Conservation (phyloP, 202 grass and related monocot genomes). For the Schoenoplectus triqueter region DNA sequence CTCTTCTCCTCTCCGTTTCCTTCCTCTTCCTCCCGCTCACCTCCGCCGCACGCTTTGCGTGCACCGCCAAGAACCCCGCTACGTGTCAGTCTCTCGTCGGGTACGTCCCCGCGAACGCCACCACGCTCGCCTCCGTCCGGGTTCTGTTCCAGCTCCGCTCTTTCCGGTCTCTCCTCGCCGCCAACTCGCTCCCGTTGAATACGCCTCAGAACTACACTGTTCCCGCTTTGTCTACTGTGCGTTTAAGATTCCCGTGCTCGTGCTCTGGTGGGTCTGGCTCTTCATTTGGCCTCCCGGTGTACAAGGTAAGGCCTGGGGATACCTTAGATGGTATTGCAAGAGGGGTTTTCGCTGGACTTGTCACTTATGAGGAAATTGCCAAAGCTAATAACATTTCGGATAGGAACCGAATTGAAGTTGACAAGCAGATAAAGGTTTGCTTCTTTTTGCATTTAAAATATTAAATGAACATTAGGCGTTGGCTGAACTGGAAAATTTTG, state of each 20-base stretch:
- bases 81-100: constrained; percentile 78
- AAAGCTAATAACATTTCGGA: constrained; percentile 79
- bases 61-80: constrained; percentile 48
- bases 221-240: constrained; percentile 45
- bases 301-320: constrained; percentile 64
- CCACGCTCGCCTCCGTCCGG: constrained; percentile 56
- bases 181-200: constrained; percentile 61
- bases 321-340: constrained; percentile 61
- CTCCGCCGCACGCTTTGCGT: constrained; percentile 57
- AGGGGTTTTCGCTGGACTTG: constrained; percentile 58
- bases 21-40: constrained; percentile 26
- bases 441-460: not conserved
- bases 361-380: constrained; percentile 82
- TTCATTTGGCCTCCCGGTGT: constrained; percentile 67
- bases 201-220: constrained; percentile 46
- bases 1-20: constrained; percentile 32
- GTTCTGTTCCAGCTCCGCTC: constrained; percentile 84
- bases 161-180: constrained; percentile 65
- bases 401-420: constrained; percentile 53
- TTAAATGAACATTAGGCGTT: not conserved
- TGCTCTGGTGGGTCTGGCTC: constrained; percentile 75
- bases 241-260: constrained; percentile 71
- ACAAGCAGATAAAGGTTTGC: constrained; percentile 52
- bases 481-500: not conserved
- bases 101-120: constrained; percentile 74